phyloP scores from a whole-genome alignment of 768 basidiomycete species.

The Rhizopogon vinicolor region DNA sequence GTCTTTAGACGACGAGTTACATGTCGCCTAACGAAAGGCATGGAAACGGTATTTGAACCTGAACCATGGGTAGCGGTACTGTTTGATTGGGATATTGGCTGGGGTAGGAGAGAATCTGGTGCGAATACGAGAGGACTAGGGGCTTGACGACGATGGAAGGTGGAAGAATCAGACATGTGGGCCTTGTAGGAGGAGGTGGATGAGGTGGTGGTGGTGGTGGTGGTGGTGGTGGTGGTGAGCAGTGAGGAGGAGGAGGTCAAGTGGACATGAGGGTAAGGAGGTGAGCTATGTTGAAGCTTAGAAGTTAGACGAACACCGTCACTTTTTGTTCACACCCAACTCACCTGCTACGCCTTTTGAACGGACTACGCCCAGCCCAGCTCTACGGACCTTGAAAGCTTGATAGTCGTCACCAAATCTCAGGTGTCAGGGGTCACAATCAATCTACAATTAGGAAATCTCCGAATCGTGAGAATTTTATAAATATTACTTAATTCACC shows the following conservation, averaged over 20 bases:
- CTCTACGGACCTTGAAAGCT: constrained; percentile 2
- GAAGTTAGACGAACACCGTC: background rate
- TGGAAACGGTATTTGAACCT: constrained; percentile 74
- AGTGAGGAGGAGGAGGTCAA: constrained; percentile 4
- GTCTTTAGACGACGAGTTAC: constrained; percentile 89
- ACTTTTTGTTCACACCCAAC: background rate
- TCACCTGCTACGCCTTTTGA: background rate
- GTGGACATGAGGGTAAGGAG: constrained; percentile 14
- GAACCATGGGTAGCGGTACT: constrained; percentile 37
- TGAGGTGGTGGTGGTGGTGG: background rate
- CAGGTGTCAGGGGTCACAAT: constrained; percentile 5
- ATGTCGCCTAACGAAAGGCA: constrained; percentile 91
- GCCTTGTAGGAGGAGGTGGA: background rate
- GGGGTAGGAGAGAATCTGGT: constrained; percentile 57
- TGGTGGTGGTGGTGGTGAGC: background rate
- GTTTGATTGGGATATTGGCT: constrained; percentile 39
- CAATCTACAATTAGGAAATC: constrained; percentile 4
- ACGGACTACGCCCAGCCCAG: constrained; percentile 3
- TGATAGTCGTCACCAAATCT: background rate
- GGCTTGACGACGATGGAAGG: constrained; percentile 42
- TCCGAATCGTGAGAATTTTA: constrained; percentile 2
- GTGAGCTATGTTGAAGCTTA: too few relatives aligned
- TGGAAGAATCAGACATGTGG: constrained; percentile 46
- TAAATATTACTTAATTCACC: background rate
- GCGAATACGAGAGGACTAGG: constrained; percentile 82